A percentile compares a stretch with the other conserved stretches of the same genome.
phyloP scores from a whole-genome alignment of 805 yeast genomes.

The Candida tibetensis region DNA sequence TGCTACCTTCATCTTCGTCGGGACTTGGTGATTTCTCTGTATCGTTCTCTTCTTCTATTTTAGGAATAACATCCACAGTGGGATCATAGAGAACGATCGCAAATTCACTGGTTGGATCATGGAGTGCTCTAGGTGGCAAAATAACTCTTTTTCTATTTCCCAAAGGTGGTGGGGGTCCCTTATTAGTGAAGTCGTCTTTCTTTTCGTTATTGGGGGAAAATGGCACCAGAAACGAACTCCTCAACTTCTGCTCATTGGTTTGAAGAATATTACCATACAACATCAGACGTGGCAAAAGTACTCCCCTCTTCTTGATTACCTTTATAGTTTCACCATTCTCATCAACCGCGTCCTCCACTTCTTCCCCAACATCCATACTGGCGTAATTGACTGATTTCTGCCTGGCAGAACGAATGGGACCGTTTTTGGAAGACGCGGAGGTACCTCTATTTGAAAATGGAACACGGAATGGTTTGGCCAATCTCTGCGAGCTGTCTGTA shows the following conservation, averaged over 20 bases:
- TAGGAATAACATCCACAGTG: slow-evolving; percentile 64
- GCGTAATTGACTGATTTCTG: slow-evolving; percentile 34
- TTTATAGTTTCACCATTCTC: slow-evolving; percentile 29
- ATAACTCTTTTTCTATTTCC: slow-evolving; percentile 73
- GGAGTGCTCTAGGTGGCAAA: slow-evolving; percentile 86
- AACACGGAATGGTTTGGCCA: slow-evolving; percentile 67
- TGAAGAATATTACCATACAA: slow-evolving; percentile 34
- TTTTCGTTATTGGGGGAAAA: slow-evolving; percentile 39
- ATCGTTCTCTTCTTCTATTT: slow-evolving; percentile 17
- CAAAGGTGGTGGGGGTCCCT: slow-evolving; percentile 70
- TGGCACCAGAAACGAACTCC: slow-evolving; percentile 62
- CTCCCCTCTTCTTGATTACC: slow-evolving; percentile 40
- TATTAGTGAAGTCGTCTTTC: slow-evolving; percentile 27
- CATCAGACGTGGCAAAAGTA: slow-evolving; percentile 56
- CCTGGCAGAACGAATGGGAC: slow-evolving; percentile 28
- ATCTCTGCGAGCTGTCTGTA: slow-evolving; percentile 48
- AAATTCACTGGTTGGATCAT: slow-evolving; percentile 89
- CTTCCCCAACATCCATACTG: slow-evolving; percentile 18
- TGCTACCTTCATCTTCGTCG: slow-evolving; percentile 10
- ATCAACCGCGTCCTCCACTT: slow-evolving; percentile 27
- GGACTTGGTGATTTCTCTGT: slow-evolving; percentile 12
- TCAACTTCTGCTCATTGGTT: slow-evolving; percentile 34
- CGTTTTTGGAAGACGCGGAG: slow-evolving; percentile 11
- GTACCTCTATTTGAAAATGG: slow-evolving; percentile 45
- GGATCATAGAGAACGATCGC: slow-evolving; percentile 96